phyloP scores from a whole-genome alignment of 306 rosid species.

The Vachellia pachyceras region DNA sequence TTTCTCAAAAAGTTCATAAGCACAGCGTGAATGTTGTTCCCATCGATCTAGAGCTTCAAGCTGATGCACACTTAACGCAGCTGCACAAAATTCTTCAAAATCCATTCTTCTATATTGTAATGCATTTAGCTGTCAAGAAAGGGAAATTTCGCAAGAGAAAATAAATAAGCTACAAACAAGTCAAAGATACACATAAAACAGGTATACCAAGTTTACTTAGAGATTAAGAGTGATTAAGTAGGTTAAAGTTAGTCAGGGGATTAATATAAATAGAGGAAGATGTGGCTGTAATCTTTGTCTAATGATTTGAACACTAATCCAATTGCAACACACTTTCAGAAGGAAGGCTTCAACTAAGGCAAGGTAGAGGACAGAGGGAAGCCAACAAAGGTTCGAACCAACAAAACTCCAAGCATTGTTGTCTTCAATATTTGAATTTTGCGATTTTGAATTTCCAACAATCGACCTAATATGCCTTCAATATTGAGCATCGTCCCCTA shows the following conservation, averaged over 20 bases:
- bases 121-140: constrained; percentile 74
- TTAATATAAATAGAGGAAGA: neutral
- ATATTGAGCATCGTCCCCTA: too few relatives aligned
- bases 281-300: neutral
- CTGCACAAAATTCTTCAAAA: constrained; percentile 95
- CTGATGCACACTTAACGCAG: constrained; percentile 93
- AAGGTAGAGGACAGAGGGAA: too few relatives aligned
- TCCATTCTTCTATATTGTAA: constrained; percentile 99
- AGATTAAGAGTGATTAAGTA: neutral
- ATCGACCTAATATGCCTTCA: too few relatives aligned
- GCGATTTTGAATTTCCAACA: too few relatives aligned
- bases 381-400: too few relatives aligned
- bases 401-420: too few relatives aligned
- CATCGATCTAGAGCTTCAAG: constrained; percentile 96
- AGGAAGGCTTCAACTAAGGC: too few relatives aligned
- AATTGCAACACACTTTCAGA: too few relatives aligned
- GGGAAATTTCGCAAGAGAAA: constrained; percentile 29
- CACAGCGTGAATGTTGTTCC: constrained; percentile 97
- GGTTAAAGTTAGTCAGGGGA: neutral
- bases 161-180: constrained; percentile 31
- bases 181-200: constrained; percentile 28
- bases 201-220: constrained; percentile 45
- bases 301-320: neutral
- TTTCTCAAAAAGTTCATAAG: constrained; percentile 93
- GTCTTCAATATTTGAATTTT: too few relatives aligned